A percentile compares a stretch with the other conserved stretches of the same genome.
These are phyloP conservation scores for Penicillium sp. DNA, from an alignment of 2,329 filamentous ascomycete genomes.

Conservation along the genomic window DNA sequence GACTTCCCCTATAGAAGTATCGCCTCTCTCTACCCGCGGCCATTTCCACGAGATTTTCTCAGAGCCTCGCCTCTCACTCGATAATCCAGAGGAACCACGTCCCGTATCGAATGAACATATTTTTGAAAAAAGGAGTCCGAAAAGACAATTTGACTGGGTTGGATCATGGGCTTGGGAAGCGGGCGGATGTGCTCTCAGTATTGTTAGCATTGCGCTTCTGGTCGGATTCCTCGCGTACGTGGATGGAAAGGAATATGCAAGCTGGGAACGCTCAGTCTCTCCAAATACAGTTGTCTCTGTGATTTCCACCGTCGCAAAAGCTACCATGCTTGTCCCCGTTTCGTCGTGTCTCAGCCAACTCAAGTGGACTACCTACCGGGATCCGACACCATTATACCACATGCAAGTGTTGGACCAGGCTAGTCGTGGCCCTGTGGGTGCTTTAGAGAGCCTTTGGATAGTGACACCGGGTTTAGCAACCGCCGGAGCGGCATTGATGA, in stretches of 20 bases:
- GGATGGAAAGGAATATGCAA: neutral
- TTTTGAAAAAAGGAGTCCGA: neutral
- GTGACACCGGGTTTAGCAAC: neutral
- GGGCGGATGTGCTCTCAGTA: neutral
- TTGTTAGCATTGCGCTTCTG: neutral
- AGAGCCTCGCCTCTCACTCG: neutral
- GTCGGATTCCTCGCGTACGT: neutral
- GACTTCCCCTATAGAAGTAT: neutral
- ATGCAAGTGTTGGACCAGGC: neutral
- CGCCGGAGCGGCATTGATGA: neutral
- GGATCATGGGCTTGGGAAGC: neutral
- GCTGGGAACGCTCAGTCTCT: neutral
- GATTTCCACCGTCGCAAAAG: neutral
- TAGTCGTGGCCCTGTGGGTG: neutral
- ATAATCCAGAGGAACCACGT: neutral
- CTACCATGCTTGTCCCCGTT: neutral
- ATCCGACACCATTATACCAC: neutral
- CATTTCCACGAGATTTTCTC: neutral
- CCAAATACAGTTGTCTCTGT: conserved; percentile 4
- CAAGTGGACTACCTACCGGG: neutral
- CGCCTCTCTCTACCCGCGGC: neutral
- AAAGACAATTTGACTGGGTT: neutral
- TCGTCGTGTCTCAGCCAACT: conserved; percentile 2
- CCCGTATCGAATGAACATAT: neutral
- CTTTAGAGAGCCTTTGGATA: neutral